These are phyloP conservation scores for Verticillium isaacii DNA, from an alignment of 2,329 filamentous ascomycete genomes.

Conservation along the genomic window DNA sequence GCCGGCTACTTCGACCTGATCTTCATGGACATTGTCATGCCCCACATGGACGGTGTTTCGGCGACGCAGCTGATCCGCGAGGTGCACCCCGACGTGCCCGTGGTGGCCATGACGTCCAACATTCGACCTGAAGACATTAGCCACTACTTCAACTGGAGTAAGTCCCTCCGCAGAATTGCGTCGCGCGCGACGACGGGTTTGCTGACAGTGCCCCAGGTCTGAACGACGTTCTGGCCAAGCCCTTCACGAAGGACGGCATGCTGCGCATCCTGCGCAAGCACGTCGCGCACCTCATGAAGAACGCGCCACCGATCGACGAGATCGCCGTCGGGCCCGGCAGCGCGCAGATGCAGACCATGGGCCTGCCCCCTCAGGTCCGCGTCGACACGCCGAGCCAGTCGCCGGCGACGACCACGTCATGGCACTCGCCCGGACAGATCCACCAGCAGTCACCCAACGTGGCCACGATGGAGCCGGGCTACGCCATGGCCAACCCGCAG, in stretches of 20 bases:
- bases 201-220: conserved; percentile 57
- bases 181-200: background rate
- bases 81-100: conserved; percentile 74
- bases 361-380: conserved; percentile 33
- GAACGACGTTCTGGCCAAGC: conserved; percentile 96
- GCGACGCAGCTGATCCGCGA: conserved; percentile 91
- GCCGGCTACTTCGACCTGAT: conserved; percentile 59
- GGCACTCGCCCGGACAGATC: conserved; percentile 49
- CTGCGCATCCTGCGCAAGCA: conserved; percentile 85
- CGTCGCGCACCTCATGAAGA: conserved; percentile 75
- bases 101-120: conserved; percentile 98
- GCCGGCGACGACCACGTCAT: conserved; percentile 40
- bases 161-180: background rate
- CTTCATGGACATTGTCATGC: conserved; percentile 97
- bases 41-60: conserved; percentile 88
- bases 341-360: conserved; percentile 29
- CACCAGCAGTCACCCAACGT: conserved; percentile 41
- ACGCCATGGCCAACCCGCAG: conserved; percentile 38
- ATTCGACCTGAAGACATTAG: conserved; percentile 95
- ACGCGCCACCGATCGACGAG: conserved; percentile 41
- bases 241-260: conserved; percentile 87
- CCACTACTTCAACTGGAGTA: conserved; percentile 72
- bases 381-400: conserved; percentile 54
- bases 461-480: conserved; percentile 37
- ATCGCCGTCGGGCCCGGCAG: conserved; percentile 22